Evolutionary conservation across 1,139 yeast species (phyloP).

Genomic region (Yamadazyma kanchanaburiensis): DNA sequence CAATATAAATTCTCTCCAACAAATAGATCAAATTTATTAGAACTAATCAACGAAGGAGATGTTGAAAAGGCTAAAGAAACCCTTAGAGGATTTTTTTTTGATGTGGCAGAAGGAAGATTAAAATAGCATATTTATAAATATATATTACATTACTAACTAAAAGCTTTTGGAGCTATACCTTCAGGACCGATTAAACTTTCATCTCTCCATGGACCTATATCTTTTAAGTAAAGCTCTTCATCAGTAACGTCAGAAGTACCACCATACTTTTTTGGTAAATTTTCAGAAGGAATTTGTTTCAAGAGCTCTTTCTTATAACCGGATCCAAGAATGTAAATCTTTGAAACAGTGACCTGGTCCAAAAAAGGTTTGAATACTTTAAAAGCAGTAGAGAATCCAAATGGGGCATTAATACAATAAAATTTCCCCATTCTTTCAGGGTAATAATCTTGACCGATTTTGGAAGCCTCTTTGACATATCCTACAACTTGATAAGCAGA

Average conservation of each 20-base stretch:
- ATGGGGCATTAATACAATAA: conserved; percentile 93
- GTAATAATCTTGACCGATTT: conserved; percentile 93
- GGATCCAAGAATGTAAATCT: conserved; percentile 82
- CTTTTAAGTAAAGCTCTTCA: conserved; percentile 84
- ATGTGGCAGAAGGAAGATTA: not conserved
- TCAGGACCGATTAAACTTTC: conserved; percentile 78
- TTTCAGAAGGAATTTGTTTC: conserved; percentile 90
- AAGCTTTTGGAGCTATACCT: conserved; percentile 74
- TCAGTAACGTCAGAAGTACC: conserved; percentile 68
- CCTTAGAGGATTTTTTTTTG: not conserved
- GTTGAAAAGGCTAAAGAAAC: not conserved
- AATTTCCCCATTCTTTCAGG: conserved; percentile 99
- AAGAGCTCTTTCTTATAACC: conserved; percentile 77
- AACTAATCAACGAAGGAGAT: not conserved
- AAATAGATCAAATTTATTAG: not conserved
- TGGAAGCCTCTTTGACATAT: conserved; percentile 89
- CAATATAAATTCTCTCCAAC: conserved; percentile 1
- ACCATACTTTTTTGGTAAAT: conserved; percentile 88
- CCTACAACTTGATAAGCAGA: conserved; percentile 82
- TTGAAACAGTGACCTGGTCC: conserved; percentile 96
- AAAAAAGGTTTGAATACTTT: conserved; percentile 86
- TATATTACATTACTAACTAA: no score
- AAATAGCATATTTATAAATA: no score
- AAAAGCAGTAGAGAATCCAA: conserved; percentile 94
- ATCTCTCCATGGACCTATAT: conserved; percentile 98